Evolutionary conservation across 1,284 basidiomycete species (phyloP).

Genomic region (Amylostereum areolatum): DNA sequence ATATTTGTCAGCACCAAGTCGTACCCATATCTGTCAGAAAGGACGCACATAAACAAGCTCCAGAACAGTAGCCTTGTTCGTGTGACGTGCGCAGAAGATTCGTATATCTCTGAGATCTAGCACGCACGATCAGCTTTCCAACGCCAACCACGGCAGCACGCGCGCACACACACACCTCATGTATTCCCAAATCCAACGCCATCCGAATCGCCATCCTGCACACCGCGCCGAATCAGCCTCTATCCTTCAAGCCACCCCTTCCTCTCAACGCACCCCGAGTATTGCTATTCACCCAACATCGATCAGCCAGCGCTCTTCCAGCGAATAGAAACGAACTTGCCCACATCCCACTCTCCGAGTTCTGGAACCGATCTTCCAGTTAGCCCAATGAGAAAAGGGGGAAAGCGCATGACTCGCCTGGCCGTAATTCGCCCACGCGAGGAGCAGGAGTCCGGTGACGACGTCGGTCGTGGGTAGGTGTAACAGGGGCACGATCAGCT

Average conservation of each 20-base stretch:
- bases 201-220: constrained; percentile 33
- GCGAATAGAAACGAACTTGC: constrained; percentile 13
- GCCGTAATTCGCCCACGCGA: constrained; percentile 34
- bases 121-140: background rate
- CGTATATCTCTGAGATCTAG: constrained; percentile 29
- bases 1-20: too few relatives aligned
- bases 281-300: constrained; percentile 12
- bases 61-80: constrained; percentile 31
- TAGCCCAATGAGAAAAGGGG: background rate
- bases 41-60: constrained; percentile 27
- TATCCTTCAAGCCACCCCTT: background rate
- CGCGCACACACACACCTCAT: constrained; percentile 18
- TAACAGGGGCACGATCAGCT: constrained; percentile 30
- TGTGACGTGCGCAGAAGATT: constrained; percentile 28
- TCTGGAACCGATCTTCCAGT: constrained; percentile 13
- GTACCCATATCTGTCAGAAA: too few relatives aligned
- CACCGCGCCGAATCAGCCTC: too few relatives aligned
- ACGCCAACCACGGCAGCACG: background rate
- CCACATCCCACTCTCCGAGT: constrained; percentile 34
- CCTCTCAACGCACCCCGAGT: constrained; percentile 13
- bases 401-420: constrained; percentile 12
- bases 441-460: constrained; percentile 28
- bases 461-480: constrained; percentile 33
- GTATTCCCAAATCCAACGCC: constrained; percentile 35
- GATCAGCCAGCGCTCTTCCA: background rate